Evolutionary conservation across 2,329 filamentous ascomycete species (phyloP), one percentile per base, ranked within the genome.

Genomic region (Fusarium tupiense): DNA sequence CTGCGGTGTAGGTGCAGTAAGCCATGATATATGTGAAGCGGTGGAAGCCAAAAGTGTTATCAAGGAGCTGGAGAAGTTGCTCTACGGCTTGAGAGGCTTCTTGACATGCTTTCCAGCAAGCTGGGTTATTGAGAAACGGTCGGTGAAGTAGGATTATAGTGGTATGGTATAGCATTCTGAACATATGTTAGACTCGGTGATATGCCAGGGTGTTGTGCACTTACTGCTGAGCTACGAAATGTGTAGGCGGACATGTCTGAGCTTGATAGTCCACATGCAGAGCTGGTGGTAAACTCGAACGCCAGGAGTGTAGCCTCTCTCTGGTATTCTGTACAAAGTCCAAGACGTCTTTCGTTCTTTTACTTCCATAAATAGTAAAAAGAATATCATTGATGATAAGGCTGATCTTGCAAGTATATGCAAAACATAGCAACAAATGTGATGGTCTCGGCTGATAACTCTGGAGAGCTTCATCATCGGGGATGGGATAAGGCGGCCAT

Each of bases 151-250:
- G 43, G 3, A 64, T 64, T 13, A 61, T 41, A 0, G 61, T 64
- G 1, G 61, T 64, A 7, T 64, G 54, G 8, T 64, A 61, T 1
- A 64, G 6, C 61, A 64, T 60, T 13, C 61, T 63, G 10, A 1
- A 17, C 1, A 17, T 5, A 6, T 22, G 24, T 61, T 35, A 61
- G 33, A 7, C 13, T 6, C 5, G 1, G 8, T 9, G 10, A 17
- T 17, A 3, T 10, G 3, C 3, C 6, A 16, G n/a, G 14, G 24
- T 3, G 5, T 13, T 24, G 4, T 12, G 22, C 5, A 26, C 61
- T 61, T 20, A 63, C 61, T 64, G 61, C 8, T 64, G 61, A 1
- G 61, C 61, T 12, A 64, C 61, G 2, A 64, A 47, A 10, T 64
- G 61, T 29, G 61, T 64, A 37, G 61, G 61, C 1, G 54, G 61